A percentile compares a stretch with the other conserved stretches of the same genome.
These are phyloP conservation scores for Ceratobasidium papillatum DNA, from an alignment of 1,284 basidiomycete genomes.

Conservation along the genomic window DNA sequence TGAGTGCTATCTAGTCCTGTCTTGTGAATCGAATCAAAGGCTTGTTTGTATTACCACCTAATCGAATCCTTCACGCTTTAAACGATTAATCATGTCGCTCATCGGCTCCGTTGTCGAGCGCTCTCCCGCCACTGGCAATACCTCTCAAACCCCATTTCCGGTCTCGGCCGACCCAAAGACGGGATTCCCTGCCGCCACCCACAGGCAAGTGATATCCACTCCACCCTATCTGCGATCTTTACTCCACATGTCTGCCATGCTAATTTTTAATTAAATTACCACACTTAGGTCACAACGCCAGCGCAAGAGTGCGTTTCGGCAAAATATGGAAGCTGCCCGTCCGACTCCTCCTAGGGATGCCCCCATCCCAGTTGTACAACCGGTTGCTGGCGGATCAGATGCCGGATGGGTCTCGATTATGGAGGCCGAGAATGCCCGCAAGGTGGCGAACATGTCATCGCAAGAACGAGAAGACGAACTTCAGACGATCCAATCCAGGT, in stretches of 20 bases:
- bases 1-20: not conserved
- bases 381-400: not conserved
- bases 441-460: constrained; percentile 65
- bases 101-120: constrained; percentile 42
- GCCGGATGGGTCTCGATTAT: constrained; percentile 59
- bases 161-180: constrained; percentile 42
- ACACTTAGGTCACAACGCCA: constrained; percentile 30
- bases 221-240: not conserved
- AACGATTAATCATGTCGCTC: constrained; percentile 25
- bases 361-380: constrained; percentile 15
- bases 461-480: constrained; percentile 67
- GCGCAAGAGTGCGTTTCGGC: constrained; percentile 43
- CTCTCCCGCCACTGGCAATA: constrained; percentile 10
- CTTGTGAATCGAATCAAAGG: not conserved
- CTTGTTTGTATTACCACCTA: not conserved
- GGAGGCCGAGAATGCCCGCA: constrained; percentile 62
- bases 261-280: not conserved
- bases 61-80: not conserved
- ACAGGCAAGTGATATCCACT: constrained; percentile 26
- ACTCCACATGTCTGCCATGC: not conserved
- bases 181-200: constrained; percentile 43
- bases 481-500: constrained; percentile 69
- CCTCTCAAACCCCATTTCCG: constrained; percentile 34
- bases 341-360: constrained; percentile 15
- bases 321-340: constrained; percentile 38